Conservation (phyloP, 2,329 filamentous ascomycete species). For the Orbilia oligospora region DNA sequence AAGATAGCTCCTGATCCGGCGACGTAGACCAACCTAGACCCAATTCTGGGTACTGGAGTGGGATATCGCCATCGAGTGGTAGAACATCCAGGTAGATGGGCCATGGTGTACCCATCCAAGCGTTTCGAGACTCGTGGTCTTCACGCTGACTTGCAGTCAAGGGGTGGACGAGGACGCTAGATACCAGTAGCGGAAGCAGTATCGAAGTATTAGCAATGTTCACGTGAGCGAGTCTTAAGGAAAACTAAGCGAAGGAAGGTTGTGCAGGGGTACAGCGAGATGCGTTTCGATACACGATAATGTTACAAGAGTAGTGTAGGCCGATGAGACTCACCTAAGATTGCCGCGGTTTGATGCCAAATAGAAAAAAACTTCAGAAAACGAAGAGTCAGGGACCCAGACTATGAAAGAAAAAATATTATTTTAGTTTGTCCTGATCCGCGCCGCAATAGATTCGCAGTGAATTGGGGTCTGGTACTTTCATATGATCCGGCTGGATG, state of each 20-base stretch:
- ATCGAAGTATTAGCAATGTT: background rate
- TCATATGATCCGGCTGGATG: conserved; percentile 66
- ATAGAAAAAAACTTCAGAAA: conserved; percentile 67
- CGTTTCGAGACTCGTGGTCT: conserved; percentile 66
- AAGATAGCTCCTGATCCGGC: conserved; percentile 64
- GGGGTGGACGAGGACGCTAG: conserved; percentile 66
- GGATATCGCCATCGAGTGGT: conserved; percentile 64
- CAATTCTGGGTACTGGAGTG: conserved; percentile 66
- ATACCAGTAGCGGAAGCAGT: conserved; percentile 62
- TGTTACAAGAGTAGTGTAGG: background rate
- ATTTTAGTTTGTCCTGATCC: background rate
- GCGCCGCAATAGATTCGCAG: background rate
- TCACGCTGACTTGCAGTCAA: conserved; percentile 65
- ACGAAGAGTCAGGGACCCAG: conserved; percentile 66
- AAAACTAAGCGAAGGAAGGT: background rate
- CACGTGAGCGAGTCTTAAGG: background rate
- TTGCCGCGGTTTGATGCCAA: conserved; percentile 65
- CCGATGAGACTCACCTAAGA: conserved; percentile 29
- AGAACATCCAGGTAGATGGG: conserved; percentile 65
- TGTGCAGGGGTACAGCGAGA: background rate
- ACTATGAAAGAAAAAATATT: conserved; percentile 10
- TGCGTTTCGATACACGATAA: background rate
- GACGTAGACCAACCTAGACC: conserved; percentile 58
- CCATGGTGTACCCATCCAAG: conserved; percentile 66
- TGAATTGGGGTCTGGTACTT: conserved; percentile 62